Evolutionary conservation across 441 rosid genomes (phyloP).

Genomic region (Populus trichocarpa): DNA sequence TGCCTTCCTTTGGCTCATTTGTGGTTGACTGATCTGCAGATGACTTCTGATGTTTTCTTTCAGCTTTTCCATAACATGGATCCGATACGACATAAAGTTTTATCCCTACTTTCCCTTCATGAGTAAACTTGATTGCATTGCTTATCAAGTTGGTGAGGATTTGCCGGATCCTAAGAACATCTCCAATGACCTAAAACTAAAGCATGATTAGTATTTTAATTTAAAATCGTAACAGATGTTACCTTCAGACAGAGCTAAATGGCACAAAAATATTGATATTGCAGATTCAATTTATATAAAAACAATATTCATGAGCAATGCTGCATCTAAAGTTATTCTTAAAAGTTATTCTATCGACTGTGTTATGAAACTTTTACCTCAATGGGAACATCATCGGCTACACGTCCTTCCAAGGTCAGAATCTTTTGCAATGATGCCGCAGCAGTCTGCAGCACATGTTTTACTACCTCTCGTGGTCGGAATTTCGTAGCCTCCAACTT

Average conservation of each 20-base stretch:
- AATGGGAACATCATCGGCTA: slow-evolving; percentile 86
- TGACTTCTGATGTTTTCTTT: slow-evolving; percentile 30
- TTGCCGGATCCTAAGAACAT: slow-evolving; percentile 90
- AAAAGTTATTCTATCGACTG: not conserved
- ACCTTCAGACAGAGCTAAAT: not conserved
- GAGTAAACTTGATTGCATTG: slow-evolving; percentile 95
- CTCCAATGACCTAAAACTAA: slow-evolving; percentile 75
- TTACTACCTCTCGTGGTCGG: slow-evolving; percentile 88
- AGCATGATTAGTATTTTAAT: not conserved
- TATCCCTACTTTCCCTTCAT: slow-evolving; percentile 88
- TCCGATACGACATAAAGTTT: slow-evolving; percentile 65
- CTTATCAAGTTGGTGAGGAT: slow-evolving; percentile 95
- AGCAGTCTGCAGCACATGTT: slow-evolving; percentile 95
- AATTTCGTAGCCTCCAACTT: slow-evolving; percentile 93
- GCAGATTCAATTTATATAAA: not conserved
- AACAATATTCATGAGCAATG: not conserved
- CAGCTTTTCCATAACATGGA: slow-evolving; percentile 48
- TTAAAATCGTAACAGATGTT: not conserved
- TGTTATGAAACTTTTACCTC: slow-evolving; percentile 40
- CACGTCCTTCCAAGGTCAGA: slow-evolving; percentile 76
- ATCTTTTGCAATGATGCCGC: slow-evolving; percentile 82
- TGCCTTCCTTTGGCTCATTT: slow-evolving; percentile 31
- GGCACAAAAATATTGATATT: not conserved
- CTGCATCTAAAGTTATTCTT: not conserved
- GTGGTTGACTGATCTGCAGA: slow-evolving; percentile 23